These are phyloP conservation scores for Teunomyces barrocoloradensis DNA, from an alignment of 805 yeast genomes.

Conservation along the genomic window DNA sequence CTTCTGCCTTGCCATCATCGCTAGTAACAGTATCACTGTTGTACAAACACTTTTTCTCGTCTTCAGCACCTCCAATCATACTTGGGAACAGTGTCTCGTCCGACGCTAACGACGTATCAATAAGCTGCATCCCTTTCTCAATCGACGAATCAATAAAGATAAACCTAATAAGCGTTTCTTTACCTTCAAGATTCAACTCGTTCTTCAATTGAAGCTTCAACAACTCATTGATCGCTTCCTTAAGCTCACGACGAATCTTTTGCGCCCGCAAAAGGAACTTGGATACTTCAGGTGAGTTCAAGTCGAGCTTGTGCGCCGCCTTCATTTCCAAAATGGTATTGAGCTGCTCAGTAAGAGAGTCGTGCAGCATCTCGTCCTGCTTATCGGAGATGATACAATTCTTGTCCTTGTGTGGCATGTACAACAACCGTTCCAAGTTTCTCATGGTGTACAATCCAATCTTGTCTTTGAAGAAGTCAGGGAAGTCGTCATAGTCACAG, in stretches of 20 bases:
- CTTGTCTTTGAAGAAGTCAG: slow-evolving; percentile 62
- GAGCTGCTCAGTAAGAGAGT: slow-evolving; percentile 30
- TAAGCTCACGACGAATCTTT: slow-evolving; percentile 28
- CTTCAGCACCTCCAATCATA: slow-evolving; percentile 18
- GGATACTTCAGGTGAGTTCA: slow-evolving; percentile 30
- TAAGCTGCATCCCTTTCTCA: slow-evolving; percentile 49
- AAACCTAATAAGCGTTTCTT: slow-evolving; percentile 69
- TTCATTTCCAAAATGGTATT: slow-evolving; percentile 32
- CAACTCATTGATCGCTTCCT: slow-evolving; percentile 45
- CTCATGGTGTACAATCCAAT: slow-evolving; percentile 79
- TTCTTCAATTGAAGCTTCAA: slow-evolving; percentile 54
- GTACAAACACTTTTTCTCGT: slow-evolving; percentile 16
- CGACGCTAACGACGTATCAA: slow-evolving; percentile 31
- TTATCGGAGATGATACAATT: slow-evolving; percentile 5
- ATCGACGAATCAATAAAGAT: slow-evolving; percentile 69
- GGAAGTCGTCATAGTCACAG: slow-evolving; percentile 61
- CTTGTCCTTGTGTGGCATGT: slow-evolving; percentile 19
- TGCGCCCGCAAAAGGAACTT: slow-evolving; percentile 26
- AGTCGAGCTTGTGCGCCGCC: slow-evolving; percentile 30
- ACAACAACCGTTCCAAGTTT: slow-evolving; percentile 66
- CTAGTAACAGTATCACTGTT: slow-evolving; percentile 5
- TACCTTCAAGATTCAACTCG: slow-evolving; percentile 62
- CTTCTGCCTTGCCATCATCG: slow-evolving; percentile 3
- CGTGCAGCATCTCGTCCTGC: slow-evolving; percentile 24
- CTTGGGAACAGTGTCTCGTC: background rate